Base-by-base conservation (phyloP, 331 rosid species). In the Acacia pycnantha region DNA sequence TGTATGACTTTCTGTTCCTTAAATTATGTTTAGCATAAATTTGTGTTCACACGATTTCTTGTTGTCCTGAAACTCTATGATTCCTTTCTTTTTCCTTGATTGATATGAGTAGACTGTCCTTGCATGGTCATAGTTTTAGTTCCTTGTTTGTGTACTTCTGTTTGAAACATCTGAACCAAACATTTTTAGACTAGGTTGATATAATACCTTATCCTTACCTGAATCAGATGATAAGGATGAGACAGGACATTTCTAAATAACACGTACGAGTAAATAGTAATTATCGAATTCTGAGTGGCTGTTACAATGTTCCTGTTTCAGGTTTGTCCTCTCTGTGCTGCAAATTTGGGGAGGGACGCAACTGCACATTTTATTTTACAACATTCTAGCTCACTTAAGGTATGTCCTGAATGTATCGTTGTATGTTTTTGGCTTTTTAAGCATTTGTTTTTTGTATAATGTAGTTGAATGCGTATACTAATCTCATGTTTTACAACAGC, bases 311-410 rank as follows among this genome's bases (percentile, higher is more conserved):
- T 71, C 33, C 62, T 82, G 26, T 77, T 26, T 73, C 87, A 96
- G 99, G 95, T 96, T 86, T 96, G 99, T 84, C 99, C 99, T 53
- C 77, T 94, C 40, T 96, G 99, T 67, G 99, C 97, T 29, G 95
- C 87, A 58, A 88, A 85, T 84, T 82, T 92, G n/a, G 98, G 97
- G 84, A 96, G 79, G 72, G 97, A 96, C 86, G 88, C 84, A 47
- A 77, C 70, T 84, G 86, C 16, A 33, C 97, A 94, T 90, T 91
- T 96, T 77, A 81, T 71, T 67, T 76, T 85, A 48, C 95, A 88
- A 18, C 97, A 94, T 81, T 84, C 95, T 26, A 90, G 78, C 87
- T 89, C 93, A 22, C 85, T 89, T 80, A 94, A 87, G 99, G 99
- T 96, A 88, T 59, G 56, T 70, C 48, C 66, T 68, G 31, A 51